phyloP scores from a whole-genome alignment of 345 rosid genomes.

The Arabidopsis arenosa region DNA sequence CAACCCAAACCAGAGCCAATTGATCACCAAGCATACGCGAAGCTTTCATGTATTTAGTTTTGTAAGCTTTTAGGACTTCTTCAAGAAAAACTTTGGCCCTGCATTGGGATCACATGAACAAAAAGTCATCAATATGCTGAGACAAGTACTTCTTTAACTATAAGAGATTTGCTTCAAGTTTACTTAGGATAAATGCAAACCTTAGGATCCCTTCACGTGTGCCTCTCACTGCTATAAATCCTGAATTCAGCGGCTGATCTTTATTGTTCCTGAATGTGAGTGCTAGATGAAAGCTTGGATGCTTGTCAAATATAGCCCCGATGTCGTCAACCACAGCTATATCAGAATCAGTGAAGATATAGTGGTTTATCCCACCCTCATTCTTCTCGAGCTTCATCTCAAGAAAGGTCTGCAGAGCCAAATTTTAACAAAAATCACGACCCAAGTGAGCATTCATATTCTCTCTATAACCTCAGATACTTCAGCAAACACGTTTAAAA shows the following conservation, averaged over 20 bases:
- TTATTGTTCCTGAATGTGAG: conserved; percentile 94
- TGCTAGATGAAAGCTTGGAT: conserved; percentile 75
- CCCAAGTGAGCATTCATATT: background rate
- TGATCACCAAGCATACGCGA: conserved; percentile 98
- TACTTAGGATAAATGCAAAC: conserved; percentile 42
- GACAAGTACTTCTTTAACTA: background rate
- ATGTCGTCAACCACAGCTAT: conserved; percentile 79
- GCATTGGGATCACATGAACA: conserved; percentile 30
- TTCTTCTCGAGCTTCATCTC: conserved; percentile 60
- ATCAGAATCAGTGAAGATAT: conserved; percentile 90
- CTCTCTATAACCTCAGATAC: background rate
- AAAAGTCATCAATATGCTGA: conserved; percentile 3
- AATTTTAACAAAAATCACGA: background rate
- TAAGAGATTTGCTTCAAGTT: conserved; percentile 3
- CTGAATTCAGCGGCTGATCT: conserved; percentile 94
- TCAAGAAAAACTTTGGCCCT: conserved; percentile 82
- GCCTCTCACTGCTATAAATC: conserved; percentile 93
- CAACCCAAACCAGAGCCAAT: conserved; percentile 78
- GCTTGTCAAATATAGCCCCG: conserved; percentile 58
- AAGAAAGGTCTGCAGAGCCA: conserved; percentile 65
- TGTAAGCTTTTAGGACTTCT: conserved; percentile 68
- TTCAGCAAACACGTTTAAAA: background rate
- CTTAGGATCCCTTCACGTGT: conserved; percentile 74
- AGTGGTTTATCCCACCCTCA: conserved; percentile 56
- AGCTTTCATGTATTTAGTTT: conserved; percentile 72